Conservation (phyloP, 352 stramenopile genomes). For the Phytophthora quininea region DNA sequence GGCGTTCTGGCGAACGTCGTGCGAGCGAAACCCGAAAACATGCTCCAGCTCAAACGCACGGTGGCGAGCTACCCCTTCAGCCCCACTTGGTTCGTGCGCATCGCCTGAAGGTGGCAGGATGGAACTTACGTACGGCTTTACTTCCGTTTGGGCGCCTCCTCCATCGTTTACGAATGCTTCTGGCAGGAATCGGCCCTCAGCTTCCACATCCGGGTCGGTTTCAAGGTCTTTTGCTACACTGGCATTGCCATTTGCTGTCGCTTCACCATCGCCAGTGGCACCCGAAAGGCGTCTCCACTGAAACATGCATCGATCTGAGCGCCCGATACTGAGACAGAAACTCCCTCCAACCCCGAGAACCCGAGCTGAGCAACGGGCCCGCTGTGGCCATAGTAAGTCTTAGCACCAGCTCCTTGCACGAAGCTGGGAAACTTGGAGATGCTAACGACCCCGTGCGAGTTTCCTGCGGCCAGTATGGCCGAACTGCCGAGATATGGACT, state of each 20-base stretch:
- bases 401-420: constrained; percentile 56
- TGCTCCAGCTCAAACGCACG: constrained; percentile 66
- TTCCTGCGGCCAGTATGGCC: constrained; percentile 54
- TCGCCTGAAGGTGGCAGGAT: constrained; percentile 60
- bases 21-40: constrained; percentile 61
- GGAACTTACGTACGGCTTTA: constrained; percentile 72
- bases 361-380: constrained; percentile 51
- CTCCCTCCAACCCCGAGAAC: constrained; percentile 50
- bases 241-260: constrained; percentile 14
- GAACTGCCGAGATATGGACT: constrained; percentile 22
- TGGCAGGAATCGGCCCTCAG: constrained; percentile 59
- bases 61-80: constrained; percentile 41
- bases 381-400: constrained; percentile 63
- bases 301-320: constrained; percentile 63
- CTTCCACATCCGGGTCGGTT: constrained; percentile 55
- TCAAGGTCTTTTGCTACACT: constrained; percentile 57
- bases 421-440: constrained; percentile 71
- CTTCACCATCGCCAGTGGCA: constrained; percentile 15
- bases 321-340: constrained; percentile 66
- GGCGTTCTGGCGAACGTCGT: constrained; percentile 67
- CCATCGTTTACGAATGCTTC: constrained; percentile 66
- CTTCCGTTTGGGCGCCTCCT: constrained; percentile 36
- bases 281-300: constrained; percentile 68
- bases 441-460: constrained; percentile 56
- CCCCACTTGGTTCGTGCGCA: constrained; percentile 38